These are phyloP conservation scores for Pharnaceum exiguum DNA, from an alignment of 148 eudicot species.

Conservation along the genomic window DNA sequence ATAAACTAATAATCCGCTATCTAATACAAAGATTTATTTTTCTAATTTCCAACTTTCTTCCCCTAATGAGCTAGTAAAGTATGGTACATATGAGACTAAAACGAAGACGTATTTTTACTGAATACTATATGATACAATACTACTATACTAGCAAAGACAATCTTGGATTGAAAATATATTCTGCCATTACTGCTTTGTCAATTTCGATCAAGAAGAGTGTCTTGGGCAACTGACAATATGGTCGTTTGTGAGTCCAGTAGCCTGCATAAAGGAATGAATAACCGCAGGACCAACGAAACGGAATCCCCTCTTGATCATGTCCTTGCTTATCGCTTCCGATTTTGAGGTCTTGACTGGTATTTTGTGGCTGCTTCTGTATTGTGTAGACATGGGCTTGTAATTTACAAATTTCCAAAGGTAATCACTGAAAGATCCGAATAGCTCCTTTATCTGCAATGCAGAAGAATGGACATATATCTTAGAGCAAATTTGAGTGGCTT, in stretches of 20 bases:
- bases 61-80: no score
- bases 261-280: slow-evolving; percentile 65
- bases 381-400: slow-evolving; percentile 42
- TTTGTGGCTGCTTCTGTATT: slow-evolving; percentile 44
- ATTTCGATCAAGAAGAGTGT: slow-evolving; percentile 29
- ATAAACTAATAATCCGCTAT: no score
- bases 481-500: no score
- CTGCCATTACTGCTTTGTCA: background rate
- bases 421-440: slow-evolving; percentile 51
- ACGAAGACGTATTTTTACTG: background rate
- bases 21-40: no score
- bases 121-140: background rate
- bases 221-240: slow-evolving; percentile 49
- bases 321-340: slow-evolving; percentile 64
- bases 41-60: no score
- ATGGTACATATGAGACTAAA: no score
- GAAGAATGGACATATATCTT: no score
- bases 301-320: slow-evolving; percentile 58
- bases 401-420: slow-evolving; percentile 67
- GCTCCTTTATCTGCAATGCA: slow-evolving; percentile 40
- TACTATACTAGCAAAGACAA: background rate
- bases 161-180: background rate
- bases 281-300: slow-evolving; percentile 57
- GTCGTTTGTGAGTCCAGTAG: slow-evolving; percentile 62
- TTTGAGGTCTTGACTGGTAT: slow-evolving; percentile 62